phyloP scores from a whole-genome alignment of 768 basidiomycete genomes.

The Phlebiopsis gigantea region DNA sequence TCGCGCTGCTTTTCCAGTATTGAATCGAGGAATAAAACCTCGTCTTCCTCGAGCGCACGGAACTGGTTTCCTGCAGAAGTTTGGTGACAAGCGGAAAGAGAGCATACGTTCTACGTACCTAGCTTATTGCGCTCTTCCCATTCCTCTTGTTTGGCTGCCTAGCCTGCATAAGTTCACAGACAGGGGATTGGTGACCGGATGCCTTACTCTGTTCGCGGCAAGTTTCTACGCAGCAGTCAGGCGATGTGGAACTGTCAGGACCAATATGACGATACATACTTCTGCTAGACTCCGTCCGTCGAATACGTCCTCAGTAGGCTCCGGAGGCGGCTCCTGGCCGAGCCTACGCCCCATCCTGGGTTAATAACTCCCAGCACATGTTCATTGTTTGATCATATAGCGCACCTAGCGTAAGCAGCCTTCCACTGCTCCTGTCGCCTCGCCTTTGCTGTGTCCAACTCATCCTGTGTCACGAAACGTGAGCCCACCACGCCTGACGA shows the following conservation, averaged over 20 bases:
- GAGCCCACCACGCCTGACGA: slow-evolving; percentile 71
- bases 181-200: slow-evolving; percentile 3
- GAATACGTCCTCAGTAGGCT: slow-evolving; percentile 68
- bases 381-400: neutral
- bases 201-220: slow-evolving; percentile 75
- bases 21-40: slow-evolving; percentile 84
- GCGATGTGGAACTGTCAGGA: neutral
- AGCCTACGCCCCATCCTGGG: slow-evolving; percentile 37
- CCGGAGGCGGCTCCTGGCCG: slow-evolving; percentile 80
- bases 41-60: slow-evolving; percentile 84
- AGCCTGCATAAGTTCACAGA: slow-evolving; percentile 20
- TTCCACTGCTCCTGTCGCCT: slow-evolving; percentile 84
- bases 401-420: slow-evolving; percentile 78
- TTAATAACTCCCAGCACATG: neutral
- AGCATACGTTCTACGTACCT: slow-evolving; percentile 23
- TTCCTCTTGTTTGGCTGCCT: slow-evolving; percentile 90
- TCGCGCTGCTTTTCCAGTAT: slow-evolving; percentile 69
- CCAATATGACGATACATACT: slow-evolving; percentile 41
- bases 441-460: slow-evolving; percentile 67
- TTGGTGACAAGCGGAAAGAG: neutral
- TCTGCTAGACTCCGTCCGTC: slow-evolving; percentile 87
- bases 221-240: slow-evolving; percentile 56
- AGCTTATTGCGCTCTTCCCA: slow-evolving; percentile 90
- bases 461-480: slow-evolving; percentile 76
- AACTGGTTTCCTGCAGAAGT: slow-evolving; percentile 70